These are phyloP conservation scores for Termitomyces sp. DNA, from an alignment of 768 basidiomycete genomes.

Conservation along the genomic window DNA sequence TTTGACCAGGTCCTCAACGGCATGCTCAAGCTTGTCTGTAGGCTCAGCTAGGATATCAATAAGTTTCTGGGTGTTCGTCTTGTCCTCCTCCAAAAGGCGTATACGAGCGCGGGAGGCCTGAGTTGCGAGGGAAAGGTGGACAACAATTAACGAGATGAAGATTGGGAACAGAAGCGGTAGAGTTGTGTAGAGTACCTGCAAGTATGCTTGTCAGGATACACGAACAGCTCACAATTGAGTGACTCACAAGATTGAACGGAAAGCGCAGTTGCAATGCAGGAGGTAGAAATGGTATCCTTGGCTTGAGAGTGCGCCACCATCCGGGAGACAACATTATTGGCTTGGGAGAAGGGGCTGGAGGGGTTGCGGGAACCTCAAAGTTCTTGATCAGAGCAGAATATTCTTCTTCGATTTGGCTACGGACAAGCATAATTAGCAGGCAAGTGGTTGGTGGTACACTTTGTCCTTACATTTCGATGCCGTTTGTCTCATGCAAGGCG, in stretches of 20 bases:
- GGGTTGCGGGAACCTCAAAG: slow-evolving; percentile 41
- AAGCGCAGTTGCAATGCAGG: slow-evolving; percentile 57
- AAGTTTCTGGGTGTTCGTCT: slow-evolving; percentile 45
- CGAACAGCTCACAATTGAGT: background rate
- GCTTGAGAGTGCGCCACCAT: slow-evolving; percentile 44
- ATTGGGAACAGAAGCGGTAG: slow-evolving; percentile 68
- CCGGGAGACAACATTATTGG: slow-evolving; percentile 35
- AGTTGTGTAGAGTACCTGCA: slow-evolving; percentile 47
- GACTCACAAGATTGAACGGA: slow-evolving; percentile 68
- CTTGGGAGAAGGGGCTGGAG: slow-evolving; percentile 36
- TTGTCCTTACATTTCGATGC: slow-evolving; percentile 55
- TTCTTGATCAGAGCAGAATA: slow-evolving; percentile 56
- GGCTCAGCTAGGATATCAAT: slow-evolving; percentile 52
- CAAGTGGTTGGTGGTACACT: background rate
- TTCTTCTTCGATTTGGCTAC: slow-evolving; percentile 53
- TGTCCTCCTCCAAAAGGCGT: slow-evolving; percentile 57
- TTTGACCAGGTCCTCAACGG: slow-evolving; percentile 59
- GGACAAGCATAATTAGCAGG: background rate
- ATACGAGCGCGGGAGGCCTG: slow-evolving; percentile 64
- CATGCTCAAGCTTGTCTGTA: slow-evolving; percentile 58
- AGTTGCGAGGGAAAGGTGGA: slow-evolving; percentile 56
- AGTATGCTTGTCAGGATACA: background rate
- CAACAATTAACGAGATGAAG: slow-evolving; percentile 45
- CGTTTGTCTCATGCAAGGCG: slow-evolving; percentile 47
- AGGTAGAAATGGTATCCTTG: slow-evolving; percentile 46